Base-by-base conservation (phyloP, 2,329 filamentous ascomycete genomes). In the Thermothelomyces thermophilus region DNA sequence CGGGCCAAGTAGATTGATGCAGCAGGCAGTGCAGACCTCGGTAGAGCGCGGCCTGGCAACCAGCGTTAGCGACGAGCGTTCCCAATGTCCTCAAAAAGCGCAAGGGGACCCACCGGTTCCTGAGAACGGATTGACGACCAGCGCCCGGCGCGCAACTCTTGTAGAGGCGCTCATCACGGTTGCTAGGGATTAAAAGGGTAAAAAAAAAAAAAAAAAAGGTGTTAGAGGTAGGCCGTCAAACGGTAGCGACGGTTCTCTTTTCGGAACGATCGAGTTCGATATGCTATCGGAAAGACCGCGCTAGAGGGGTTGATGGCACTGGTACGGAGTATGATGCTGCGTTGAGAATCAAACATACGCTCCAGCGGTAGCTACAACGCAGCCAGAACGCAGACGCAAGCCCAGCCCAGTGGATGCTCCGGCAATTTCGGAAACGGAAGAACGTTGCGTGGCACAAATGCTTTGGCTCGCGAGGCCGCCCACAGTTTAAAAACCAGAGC, bases 141-240 rank as follows among this genome's bases (percentile, higher is more conserved):
- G 69, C 53, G 75, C 76, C 70, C 76, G 70, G 53, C 75, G 75
- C 67, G 76, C 77, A 61, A 77, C 71, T 62, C 66, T 73, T 54
- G 77, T 70, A 41, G 77, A 78, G 62, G 75, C 73, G 72, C 76
- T 80, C 77, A 80, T 80, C 57, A 37, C 63, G 41, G 44, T 22
- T 47, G 41, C 50, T 44, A 19, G 28, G 36, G 28, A 41, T 48
- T 34, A 28, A 24, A 33, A 44, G 41, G 20, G 30, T 6, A n/a
- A 16, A 35, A 14, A 14, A n/a, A n/a, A n/a, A n/a, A n/a, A n/a
- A n/a, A n/a, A n/a, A n/a, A n/a, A n/a, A n/a, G n/a, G n/a, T n/a
- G n/a, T n/a, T n/a, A n/a, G n/a, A n/a, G n/a, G n/a, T n/a, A n/a
- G n/a, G n/a, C n/a, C n/a, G n/a, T n/a, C n/a, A n/a, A n/a, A n/a